These are phyloP conservation scores for Uncinocarpus reesii DNA, from an alignment of 2,329 filamentous ascomycete species.

Conservation along the genomic window DNA sequence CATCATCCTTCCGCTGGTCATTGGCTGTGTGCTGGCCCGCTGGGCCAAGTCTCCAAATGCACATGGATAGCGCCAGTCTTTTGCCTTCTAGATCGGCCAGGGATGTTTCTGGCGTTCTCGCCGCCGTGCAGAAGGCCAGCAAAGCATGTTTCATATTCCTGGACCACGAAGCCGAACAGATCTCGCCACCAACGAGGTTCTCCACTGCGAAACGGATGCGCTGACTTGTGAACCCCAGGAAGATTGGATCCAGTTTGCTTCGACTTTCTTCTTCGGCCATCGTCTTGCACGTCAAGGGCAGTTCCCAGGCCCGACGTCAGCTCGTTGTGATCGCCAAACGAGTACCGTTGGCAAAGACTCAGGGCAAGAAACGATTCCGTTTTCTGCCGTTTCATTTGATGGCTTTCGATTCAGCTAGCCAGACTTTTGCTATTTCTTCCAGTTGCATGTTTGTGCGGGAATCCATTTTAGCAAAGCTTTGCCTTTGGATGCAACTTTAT, in stretches of 20 bases:
- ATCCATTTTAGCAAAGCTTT: not conserved
- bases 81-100: conserved; percentile 8
- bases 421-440: not conserved
- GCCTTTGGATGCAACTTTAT: not conserved
- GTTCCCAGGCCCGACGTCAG: too few relatives aligned
- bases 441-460: not conserved
- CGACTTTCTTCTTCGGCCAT: too few relatives aligned
- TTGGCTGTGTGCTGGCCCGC: conserved; percentile 1
- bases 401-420: not conserved
- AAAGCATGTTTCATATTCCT: conserved; percentile 11
- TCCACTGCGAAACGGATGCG: too few relatives aligned
- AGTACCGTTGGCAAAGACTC: too few relatives aligned
- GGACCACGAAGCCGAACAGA: not conserved
- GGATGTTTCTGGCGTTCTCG: not conserved
- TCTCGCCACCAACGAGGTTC: conserved; percentile 6
- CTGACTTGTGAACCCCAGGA: too few relatives aligned
- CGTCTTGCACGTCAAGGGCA: too few relatives aligned
- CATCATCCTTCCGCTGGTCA: not conserved
- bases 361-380: not conserved
- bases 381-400: not conserved
- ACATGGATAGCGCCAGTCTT: conserved; percentile 9
- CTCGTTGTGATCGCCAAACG: too few relatives aligned
- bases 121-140: conserved; percentile 1
- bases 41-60: conserved; percentile 6
- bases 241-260: too few relatives aligned